Conservation (phyloP, 2,329 filamentous ascomycete species). For the Davidsoniella neocaledoniae region DNA sequence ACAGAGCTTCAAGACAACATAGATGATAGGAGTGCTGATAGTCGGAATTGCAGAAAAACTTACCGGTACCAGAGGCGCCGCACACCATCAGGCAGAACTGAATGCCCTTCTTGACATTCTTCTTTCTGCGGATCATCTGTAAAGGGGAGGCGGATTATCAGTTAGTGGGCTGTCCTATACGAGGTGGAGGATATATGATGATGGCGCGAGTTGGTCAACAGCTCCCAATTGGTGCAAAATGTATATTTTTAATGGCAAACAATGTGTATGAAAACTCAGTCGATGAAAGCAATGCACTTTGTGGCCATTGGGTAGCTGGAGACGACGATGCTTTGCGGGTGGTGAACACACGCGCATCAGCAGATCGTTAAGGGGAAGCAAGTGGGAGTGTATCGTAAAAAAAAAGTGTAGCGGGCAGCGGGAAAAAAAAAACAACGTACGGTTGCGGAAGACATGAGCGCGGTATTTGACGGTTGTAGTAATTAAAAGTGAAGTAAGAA, state of each 20-base stretch:
- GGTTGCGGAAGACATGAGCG: slow-evolving; percentile 21
- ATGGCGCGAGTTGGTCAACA: too few species aligned
- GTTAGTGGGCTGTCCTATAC: slow-evolving; percentile 9
- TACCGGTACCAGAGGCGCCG: slow-evolving; percentile 95
- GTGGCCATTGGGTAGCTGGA: background rate
- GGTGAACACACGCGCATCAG: background rate
- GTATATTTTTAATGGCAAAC: too few species aligned
- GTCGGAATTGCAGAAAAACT: slow-evolving; percentile 18
- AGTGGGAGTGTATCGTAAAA: background rate
- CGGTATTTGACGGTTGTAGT: slow-evolving; percentile 10
- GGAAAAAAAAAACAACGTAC: slow-evolving; percentile 17
- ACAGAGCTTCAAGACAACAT: background rate
- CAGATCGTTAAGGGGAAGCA: slow-evolving; percentile 2
- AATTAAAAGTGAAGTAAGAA: slow-evolving; percentile 12
- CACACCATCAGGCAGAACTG: slow-evolving; percentile 99
- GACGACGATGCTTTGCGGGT: slow-evolving; percentile 11
- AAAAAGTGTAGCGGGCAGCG: background rate
- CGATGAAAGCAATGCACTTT: too few species aligned
- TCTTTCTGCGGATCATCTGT: slow-evolving; percentile 99
- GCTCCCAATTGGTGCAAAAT: too few species aligned
- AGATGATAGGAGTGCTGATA: background rate
- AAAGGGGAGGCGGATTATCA: slow-evolving; percentile 17
- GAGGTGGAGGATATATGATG: background rate
- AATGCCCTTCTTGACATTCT: slow-evolving; percentile 99
- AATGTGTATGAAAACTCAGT: too few species aligned